Evolutionary conservation across 73 alveolate species (phyloP).

Genomic region (Loxodes magnus): DNA sequence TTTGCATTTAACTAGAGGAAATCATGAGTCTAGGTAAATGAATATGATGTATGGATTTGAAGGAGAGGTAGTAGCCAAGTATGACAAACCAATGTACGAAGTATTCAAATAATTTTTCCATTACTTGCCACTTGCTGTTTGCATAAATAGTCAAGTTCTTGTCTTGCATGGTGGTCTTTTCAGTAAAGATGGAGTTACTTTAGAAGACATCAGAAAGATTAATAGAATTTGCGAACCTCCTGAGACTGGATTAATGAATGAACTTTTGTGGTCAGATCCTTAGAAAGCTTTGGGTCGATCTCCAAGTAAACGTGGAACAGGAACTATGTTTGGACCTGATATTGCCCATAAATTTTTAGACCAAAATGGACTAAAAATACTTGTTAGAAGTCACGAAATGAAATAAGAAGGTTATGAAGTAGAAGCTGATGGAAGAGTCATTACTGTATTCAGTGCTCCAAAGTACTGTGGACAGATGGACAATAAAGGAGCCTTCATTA

Average conservation of each 20-base stretch:
- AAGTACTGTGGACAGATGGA: conserved; percentile 97
- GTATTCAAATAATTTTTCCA: conserved; percentile 72
- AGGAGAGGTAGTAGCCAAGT: conserved; percentile 91
- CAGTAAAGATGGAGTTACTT: conserved; percentile 87
- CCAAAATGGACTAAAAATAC: conserved; percentile 69
- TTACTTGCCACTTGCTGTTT: conserved; percentile 82
- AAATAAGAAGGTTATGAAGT: conserved; percentile 89
- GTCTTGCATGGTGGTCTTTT: conserved; percentile 97
- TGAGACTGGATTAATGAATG: conserved; percentile 76
- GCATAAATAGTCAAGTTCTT: conserved; percentile 72
- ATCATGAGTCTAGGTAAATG: conserved; percentile 86
- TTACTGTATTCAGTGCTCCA: conserved; percentile 96
- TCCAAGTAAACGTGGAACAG: conserved; percentile 94
- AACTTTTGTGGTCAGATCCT: conserved; percentile 93
- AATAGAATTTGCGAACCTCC: conserved; percentile 88
- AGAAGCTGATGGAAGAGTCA: conserved; percentile 83
- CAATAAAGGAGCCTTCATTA: conserved; percentile 90
- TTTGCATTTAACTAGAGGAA: conserved; percentile 90
- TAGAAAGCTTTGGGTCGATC: conserved; percentile 79
- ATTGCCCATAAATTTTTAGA: conserved; percentile 78
- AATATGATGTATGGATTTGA: conserved; percentile 91
- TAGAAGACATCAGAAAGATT: conserved; percentile 66
- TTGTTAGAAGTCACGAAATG: conserved; percentile 91
- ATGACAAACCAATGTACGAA: conserved; percentile 67
- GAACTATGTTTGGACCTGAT: conserved; percentile 93